These are phyloP conservation scores for Aureobasidium sp. DNA, from an alignment of 2,329 filamentous ascomycete genomes.

Conservation along the genomic window DNA sequence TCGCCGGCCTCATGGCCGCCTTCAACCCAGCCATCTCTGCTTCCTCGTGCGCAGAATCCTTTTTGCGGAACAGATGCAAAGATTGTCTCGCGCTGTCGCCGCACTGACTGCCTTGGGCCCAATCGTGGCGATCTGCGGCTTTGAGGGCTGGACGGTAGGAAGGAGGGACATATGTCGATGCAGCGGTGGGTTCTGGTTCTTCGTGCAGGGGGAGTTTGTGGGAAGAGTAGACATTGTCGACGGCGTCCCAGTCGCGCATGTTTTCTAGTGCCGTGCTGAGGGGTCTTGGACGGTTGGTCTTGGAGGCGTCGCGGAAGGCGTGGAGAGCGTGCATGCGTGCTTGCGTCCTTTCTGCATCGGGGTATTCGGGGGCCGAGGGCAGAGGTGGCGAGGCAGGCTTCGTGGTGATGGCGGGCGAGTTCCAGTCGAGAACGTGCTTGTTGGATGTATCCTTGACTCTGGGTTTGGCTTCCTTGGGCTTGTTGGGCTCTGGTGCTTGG, in stretches of 20 bases:
- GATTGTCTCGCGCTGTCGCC: constrained; percentile 13
- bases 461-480: background rate
- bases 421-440: constrained; percentile 11
- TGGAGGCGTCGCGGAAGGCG: constrained; percentile 1
- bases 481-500: background rate
- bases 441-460: background rate
- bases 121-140: constrained; percentile 15
- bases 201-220: background rate
- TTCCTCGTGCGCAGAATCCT: background rate
- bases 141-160: background rate
- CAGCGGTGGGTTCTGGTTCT: background rate
- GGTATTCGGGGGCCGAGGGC: background rate
- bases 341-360: constrained; percentile 8
- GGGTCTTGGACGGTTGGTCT: constrained; percentile 1
- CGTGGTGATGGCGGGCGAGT: constrained; percentile 3
- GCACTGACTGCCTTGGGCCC: constrained; percentile 17
- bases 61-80: background rate
- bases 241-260: constrained; percentile 14
- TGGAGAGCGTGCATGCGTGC: constrained; percentile 3
- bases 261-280: constrained; percentile 19
- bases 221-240: background rate
- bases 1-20: background rate
- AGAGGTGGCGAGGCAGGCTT: constrained; percentile 9
- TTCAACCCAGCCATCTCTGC: background rate
- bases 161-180: background rate